Percentiles rank a stretch among this genome's conserved stretches.
These are phyloP conservation scores for Penicillium mononematosum DNA, from an alignment of 495 filamentous ascomycete species.

Conservation along the genomic window DNA sequence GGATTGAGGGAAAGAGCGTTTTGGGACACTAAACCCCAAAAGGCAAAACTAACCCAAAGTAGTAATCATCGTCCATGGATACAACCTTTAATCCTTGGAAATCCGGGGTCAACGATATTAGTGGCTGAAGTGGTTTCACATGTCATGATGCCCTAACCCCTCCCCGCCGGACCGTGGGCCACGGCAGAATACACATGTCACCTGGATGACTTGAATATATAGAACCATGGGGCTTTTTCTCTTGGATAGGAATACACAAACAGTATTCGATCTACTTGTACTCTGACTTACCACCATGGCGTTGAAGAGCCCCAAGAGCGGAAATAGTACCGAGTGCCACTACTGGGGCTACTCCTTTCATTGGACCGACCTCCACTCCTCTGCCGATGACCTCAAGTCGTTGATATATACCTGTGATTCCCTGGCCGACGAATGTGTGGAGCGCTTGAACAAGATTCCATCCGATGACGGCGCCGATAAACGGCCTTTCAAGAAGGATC, in stretches of 20 bases:
- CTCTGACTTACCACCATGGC: slow-evolving; percentile 11
- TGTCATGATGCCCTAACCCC: slow-evolving; percentile 11
- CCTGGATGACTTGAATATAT: neutral
- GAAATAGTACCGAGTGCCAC: slow-evolving; percentile 30
- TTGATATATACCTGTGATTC: slow-evolving; percentile 65
- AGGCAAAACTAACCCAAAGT: too few species aligned
- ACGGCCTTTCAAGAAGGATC: slow-evolving; percentile 46
- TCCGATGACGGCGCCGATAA: slow-evolving; percentile 18
- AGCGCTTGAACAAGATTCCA: slow-evolving; percentile 57
- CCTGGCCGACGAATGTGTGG: slow-evolving; percentile 63
- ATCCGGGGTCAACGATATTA: slow-evolving; percentile 2
- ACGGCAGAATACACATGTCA: slow-evolving; percentile 16
- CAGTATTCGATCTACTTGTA: neutral
- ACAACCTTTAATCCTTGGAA: too few species aligned
- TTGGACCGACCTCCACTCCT: slow-evolving; percentile 65
- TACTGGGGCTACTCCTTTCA: slow-evolving; percentile 70
- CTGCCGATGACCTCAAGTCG: slow-evolving; percentile 56
- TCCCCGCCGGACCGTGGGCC: slow-evolving; percentile 27
- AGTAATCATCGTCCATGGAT: too few species aligned
- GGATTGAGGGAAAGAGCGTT: too few species aligned
- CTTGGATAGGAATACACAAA: neutral
- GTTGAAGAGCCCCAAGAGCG: slow-evolving; percentile 15
- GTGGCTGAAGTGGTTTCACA: slow-evolving; percentile 17
- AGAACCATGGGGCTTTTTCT: neutral
- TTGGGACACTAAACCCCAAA: too few species aligned